Evolutionary conservation across 75 land plant species (phyloP).

Genomic region (Cupressus sempervirens): DNA sequence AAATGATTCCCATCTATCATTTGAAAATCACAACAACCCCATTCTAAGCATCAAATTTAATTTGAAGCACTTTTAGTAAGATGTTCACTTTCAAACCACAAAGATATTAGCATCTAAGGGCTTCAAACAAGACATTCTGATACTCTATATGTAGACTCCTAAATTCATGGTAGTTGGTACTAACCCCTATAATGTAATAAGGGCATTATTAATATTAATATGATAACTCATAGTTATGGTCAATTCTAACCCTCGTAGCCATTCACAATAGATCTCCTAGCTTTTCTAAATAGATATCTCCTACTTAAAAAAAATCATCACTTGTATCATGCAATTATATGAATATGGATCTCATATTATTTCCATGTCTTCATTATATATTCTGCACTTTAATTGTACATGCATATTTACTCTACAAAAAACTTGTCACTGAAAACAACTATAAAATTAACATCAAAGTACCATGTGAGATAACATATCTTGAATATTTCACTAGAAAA

Average conservation of each 20-base stretch:
- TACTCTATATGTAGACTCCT: not conserved
- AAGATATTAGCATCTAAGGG: not conserved
- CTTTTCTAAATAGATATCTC: not conserved
- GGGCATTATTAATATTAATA: not conserved
- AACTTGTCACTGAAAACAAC: not conserved
- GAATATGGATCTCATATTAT: not conserved
- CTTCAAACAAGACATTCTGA: not conserved
- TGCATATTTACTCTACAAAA: not conserved
- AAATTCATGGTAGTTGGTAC: not conserved
- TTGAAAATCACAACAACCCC: not conserved
- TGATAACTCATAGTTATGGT: not conserved
- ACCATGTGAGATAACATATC: too few species aligned
- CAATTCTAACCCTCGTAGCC: not conserved
- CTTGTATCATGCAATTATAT: not conserved
- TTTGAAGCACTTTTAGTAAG: not conserved
- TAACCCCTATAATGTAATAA: not conserved
- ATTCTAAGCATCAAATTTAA: not conserved
- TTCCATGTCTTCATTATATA: not conserved
- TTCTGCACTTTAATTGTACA: not conserved
- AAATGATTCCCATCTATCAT: not conserved
- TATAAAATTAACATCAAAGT: not conserved
- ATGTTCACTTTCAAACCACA: not conserved
- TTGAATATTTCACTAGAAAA: too few species aligned
- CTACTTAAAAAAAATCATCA: not conserved
- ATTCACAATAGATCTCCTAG: not conserved